phyloP scores from a whole-genome alignment of 164 flowering plant species.

The Nymphaea colorata region DNA sequence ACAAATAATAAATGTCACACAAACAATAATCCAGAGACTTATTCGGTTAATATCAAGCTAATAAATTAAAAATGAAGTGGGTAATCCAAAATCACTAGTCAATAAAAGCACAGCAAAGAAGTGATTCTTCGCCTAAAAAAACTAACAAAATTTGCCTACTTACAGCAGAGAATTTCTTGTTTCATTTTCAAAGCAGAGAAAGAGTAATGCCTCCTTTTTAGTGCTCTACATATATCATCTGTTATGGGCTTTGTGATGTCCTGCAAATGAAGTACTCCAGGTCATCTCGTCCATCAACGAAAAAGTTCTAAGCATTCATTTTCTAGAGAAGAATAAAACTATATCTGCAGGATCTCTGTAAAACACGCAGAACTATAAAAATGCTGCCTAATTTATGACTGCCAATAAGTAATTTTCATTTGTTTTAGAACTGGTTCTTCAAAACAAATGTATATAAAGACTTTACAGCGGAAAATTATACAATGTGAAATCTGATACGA shows the following conservation, averaged over 20 bases:
- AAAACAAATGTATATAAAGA: background rate
- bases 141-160: constrained; percentile 12
- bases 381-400: background rate
- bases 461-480: background rate
- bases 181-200: constrained; percentile 74
- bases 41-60: too few species aligned
- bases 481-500: background rate
- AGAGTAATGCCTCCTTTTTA: constrained; percentile 54
- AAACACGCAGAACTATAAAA: background rate
- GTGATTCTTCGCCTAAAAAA: background rate
- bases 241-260: constrained; percentile 79
- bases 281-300: background rate
- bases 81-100: too few species aligned
- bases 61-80: too few species aligned
- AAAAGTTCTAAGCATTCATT: background rate
- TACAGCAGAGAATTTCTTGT: constrained; percentile 91
- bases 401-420: background rate
- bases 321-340: background rate
- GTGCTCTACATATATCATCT: constrained; percentile 60
- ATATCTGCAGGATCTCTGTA: background rate
- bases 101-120: too few species aligned
- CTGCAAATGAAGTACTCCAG: constrained; percentile 22
- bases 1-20: too few species aligned
- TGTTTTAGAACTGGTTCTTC: background rate
- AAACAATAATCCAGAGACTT: too few species aligned